These are phyloP conservation scores for Rhytidhysteron rufulum DNA, from an alignment of 2,329 filamentous ascomycete species.

Conservation along the genomic window DNA sequence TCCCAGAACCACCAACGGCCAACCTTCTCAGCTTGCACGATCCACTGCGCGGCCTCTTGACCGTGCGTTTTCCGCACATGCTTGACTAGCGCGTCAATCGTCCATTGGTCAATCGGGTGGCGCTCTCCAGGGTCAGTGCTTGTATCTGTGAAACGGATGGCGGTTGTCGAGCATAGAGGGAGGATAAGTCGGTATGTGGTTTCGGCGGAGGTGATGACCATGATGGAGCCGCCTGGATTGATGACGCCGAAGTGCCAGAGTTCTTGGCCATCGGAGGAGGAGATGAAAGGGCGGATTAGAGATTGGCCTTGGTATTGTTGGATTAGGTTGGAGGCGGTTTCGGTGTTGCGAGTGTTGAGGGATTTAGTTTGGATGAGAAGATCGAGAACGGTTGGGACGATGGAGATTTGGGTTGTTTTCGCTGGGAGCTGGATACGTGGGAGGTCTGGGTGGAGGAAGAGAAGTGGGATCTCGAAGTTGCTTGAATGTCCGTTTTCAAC, in stretches of 20 bases:
- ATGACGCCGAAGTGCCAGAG: slow-evolving; percentile 21
- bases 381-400: slow-evolving; percentile 46
- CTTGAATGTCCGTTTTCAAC: slow-evolving; percentile 44
- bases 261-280: slow-evolving; percentile 18
- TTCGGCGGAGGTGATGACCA: slow-evolving; percentile 16
- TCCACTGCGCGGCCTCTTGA: slow-evolving; percentile 33
- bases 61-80: slow-evolving; percentile 23
- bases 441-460: slow-evolving; percentile 43
- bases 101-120: slow-evolving; percentile 10
- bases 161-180: slow-evolving; percentile 18
- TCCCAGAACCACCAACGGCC: slow-evolving; percentile 39
- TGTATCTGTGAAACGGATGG: slow-evolving; percentile 34
- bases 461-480: slow-evolving; percentile 43
- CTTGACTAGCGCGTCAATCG: slow-evolving; percentile 24
- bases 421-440: slow-evolving; percentile 39
- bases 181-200: slow-evolving; percentile 18
- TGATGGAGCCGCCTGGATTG: slow-evolving; percentile 20
- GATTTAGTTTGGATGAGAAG: slow-evolving; percentile 41
- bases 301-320: slow-evolving; percentile 47
- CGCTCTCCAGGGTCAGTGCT: slow-evolving; percentile 32
- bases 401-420: slow-evolving; percentile 41
- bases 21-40: slow-evolving; percentile 33
- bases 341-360: slow-evolving; percentile 27
- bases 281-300: slow-evolving; percentile 31
- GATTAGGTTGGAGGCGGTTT: slow-evolving; percentile 37